Percentiles rank a stretch among this genome's conserved stretches.
Conservation (phyloP, 306 rosid species). For the Bauhinia variegata region DNA sequence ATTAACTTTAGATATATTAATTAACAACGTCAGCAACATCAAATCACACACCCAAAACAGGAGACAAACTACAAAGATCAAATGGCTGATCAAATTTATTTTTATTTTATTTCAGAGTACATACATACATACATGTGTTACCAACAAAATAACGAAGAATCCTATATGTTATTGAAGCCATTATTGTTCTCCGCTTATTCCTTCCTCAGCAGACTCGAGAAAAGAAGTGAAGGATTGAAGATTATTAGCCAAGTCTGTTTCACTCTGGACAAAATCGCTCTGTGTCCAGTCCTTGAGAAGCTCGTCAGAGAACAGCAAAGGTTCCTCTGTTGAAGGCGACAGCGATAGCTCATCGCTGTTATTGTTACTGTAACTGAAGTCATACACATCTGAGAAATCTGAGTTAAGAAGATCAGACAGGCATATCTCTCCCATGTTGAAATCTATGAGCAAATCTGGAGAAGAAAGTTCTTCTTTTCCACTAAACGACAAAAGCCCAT, state of each 20-base stretch:
- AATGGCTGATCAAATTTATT: too few species aligned
- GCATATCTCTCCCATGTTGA: constrained; percentile 33
- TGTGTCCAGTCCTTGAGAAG: constrained; percentile 43
- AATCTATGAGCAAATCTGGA: constrained; percentile 30
- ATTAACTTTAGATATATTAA: too few species aligned
- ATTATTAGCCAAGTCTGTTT: constrained; percentile 10
- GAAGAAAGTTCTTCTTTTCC: not conserved
- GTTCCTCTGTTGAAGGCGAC: constrained; percentile 37
- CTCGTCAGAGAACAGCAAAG: constrained; percentile 30
- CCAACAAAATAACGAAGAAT: too few species aligned
- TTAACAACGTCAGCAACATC: too few species aligned
- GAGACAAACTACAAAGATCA: too few species aligned
- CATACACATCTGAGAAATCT: constrained; percentile 23
- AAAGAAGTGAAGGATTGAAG: constrained; percentile 32
- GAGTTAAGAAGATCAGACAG: constrained; percentile 48
- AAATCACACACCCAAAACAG: too few species aligned
- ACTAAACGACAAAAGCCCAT: constrained; percentile 9
- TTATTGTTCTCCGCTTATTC: not conserved
- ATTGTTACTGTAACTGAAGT: constrained; percentile 14
- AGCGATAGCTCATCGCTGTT: not conserved
- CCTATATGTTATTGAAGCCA: too few species aligned
- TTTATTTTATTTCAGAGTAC: too few species aligned
- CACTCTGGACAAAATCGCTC: not conserved
- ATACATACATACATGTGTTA: too few species aligned
- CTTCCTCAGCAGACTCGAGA: constrained; percentile 30